These are phyloP conservation scores for Morella rubra DNA, from an alignment of 306 rosid genomes.

Conservation along the genomic window DNA sequence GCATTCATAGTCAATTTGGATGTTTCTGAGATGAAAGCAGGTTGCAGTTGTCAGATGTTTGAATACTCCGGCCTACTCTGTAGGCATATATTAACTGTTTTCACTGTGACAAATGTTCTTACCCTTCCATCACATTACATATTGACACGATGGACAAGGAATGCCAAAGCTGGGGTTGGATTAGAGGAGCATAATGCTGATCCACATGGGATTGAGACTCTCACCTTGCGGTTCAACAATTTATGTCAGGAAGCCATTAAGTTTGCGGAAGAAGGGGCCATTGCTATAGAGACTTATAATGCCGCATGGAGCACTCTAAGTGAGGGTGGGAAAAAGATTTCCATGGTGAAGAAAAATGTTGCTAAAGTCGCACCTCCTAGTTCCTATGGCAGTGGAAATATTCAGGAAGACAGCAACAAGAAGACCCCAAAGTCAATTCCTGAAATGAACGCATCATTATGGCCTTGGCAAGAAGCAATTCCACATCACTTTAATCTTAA, in stretches of 20 bases:
- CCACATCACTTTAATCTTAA: slow-evolving; percentile 55
- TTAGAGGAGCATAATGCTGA: slow-evolving; percentile 49
- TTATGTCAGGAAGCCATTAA: slow-evolving; percentile 69
- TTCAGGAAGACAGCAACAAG: slow-evolving; percentile 57
- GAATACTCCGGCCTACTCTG: slow-evolving; percentile 75
- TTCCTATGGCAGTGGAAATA: slow-evolving; percentile 48
- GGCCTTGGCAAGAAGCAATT: slow-evolving; percentile 69
- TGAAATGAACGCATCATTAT: slow-evolving; percentile 41
- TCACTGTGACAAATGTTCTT: slow-evolving; percentile 80
- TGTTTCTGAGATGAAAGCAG: slow-evolving; percentile 52
- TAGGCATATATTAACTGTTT: slow-evolving; percentile 78
- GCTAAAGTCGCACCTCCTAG: slow-evolving; percentile 47
- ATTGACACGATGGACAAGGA: slow-evolving; percentile 75
- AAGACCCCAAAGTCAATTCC: slow-evolving; percentile 38
- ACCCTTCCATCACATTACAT: slow-evolving; percentile 69
- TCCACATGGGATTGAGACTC: slow-evolving; percentile 48
- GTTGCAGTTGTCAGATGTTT: slow-evolving; percentile 86
- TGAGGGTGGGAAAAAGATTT: slow-evolving; percentile 53
- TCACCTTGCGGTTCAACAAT: slow-evolving; percentile 61
- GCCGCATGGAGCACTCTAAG: slow-evolving; percentile 53
- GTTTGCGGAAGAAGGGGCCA: slow-evolving; percentile 77
- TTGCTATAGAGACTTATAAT: slow-evolving; percentile 61
- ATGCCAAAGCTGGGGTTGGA: slow-evolving; percentile 46
- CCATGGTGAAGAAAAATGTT: slow-evolving; percentile 52
- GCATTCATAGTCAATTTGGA: slow-evolving; percentile 56